phyloP scores from a whole-genome alignment of 805 yeast genomes.

The Candida ulmi region DNA sequence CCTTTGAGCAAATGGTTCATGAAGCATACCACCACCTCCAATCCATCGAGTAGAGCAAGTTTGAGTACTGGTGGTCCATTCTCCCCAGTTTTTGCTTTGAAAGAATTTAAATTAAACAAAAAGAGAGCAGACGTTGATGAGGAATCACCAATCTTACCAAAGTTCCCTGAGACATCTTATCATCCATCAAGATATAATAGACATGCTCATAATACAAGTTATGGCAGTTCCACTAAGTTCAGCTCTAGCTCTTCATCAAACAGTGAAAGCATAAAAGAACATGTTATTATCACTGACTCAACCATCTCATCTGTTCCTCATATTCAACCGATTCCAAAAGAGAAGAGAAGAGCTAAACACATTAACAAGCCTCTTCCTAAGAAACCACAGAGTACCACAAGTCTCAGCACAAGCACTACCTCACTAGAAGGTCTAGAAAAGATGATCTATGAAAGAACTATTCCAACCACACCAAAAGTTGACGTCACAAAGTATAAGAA shows the following conservation, averaged over 20 bases:
- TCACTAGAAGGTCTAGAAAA: slow-evolving; percentile 17
- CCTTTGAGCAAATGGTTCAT: slow-evolving; percentile 24
- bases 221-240: not conserved
- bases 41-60: slow-evolving; percentile 12
- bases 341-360: not conserved
- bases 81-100: slow-evolving; percentile 20
- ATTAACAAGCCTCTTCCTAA: slow-evolving; percentile 19
- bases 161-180: slow-evolving; percentile 15
- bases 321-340: slow-evolving; percentile 8
- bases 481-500: slow-evolving; percentile 8
- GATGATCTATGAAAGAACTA: slow-evolving; percentile 11
- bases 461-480: slow-evolving; percentile 17
- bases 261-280: slow-evolving; percentile 6
- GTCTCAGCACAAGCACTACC: slow-evolving; percentile 4
- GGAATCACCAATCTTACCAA: slow-evolving; percentile 17
- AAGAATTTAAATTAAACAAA: slow-evolving; percentile 19
- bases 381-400: slow-evolving; percentile 11
- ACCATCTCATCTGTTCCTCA: slow-evolving; percentile 9
- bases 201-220: not conserved
- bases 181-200: slow-evolving; percentile 5
- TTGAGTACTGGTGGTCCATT: slow-evolving; percentile 17
- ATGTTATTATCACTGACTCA: slow-evolving; percentile 8
- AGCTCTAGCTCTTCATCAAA: not conserved
- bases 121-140: slow-evolving; percentile 8
- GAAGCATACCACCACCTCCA: slow-evolving; percentile 11